Evolutionary conservation across 495 filamentous ascomycete genomes (phyloP), one percentile per base, ranked within the genome.

Genomic region (Aspergillus panamensis): DNA sequence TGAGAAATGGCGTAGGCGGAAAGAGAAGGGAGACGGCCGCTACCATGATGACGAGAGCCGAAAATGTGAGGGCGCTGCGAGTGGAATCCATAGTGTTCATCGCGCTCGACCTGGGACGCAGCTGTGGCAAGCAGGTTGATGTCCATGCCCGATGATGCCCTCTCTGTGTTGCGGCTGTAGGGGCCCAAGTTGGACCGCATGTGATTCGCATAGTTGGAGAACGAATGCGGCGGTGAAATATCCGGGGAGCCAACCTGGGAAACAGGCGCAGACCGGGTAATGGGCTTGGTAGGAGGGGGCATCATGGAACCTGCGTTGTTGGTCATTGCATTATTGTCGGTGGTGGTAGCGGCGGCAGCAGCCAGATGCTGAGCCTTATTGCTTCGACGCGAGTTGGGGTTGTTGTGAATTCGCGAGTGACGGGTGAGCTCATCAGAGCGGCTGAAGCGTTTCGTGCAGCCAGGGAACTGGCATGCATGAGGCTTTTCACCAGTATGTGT

Each of bases 401-500:
- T 98, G 81, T 87, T 96, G 83, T 98, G 94, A 79, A 98, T 98
- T 69, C 94, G 83, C 70, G 94, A 97, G 76, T 98, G 94, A 47
- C 94, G 84, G 42, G 94, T 98, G 55, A 98, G 81, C 75, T 98
- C 94, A 66, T 98, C 94, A 17, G 95, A 97, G 21, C 94, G 85
- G 64, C 90, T 95, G 82, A 98, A 98, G 57, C 92, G 89, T 76
- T 98, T 98, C 50, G 90, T 94, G 83, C 94, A 98, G 51, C 92
- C 93, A 4, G 90, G 90, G 66, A 90, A 96, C 64, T 88, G 84
- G 82, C 94, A 98, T 40, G 87, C 92, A 66, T 98, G 94, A 16
- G 94, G 94, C 79, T 97, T 98, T 77, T 98, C 94, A 58, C 94
- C 95, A 2, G 94, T 98, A 71, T 98, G 94, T 8, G 95, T 97